Evolutionary conservation across 495 filamentous ascomycete species (phyloP).

Genomic region (Clohesyomyces aquaticus): DNA sequence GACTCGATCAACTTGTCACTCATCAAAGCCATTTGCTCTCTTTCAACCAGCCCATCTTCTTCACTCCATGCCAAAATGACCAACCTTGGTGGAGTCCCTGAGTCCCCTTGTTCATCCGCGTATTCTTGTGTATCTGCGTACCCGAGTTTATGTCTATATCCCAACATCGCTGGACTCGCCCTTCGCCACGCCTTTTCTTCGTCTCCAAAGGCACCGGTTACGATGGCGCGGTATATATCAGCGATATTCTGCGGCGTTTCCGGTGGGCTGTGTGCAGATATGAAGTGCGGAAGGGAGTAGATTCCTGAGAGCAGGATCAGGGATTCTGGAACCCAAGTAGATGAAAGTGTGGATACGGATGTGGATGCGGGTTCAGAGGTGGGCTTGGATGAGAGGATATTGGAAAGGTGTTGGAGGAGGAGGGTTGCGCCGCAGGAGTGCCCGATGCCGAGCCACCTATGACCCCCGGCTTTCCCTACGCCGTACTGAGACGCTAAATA

Average conservation of each 20-base stretch:
- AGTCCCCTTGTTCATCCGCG: constrained; percentile 50
- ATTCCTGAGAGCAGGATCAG: constrained; percentile 68
- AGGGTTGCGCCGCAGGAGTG: constrained; percentile 42
- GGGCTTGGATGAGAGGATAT: background rate
- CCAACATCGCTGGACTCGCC: constrained; percentile 51
- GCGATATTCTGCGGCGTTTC: constrained; percentile 19
- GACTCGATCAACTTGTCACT: constrained; percentile 45
- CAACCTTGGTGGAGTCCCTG: constrained; percentile 49
- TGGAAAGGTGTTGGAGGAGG: constrained; percentile 22
- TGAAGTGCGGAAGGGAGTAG: constrained; percentile 64
- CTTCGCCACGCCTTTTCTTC: constrained; percentile 57
- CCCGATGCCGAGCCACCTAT: constrained; percentile 33
- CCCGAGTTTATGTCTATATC: too few species aligned
- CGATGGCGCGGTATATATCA: constrained; percentile 62
- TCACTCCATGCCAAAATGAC: constrained; percentile 63
- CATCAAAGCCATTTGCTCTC: constrained; percentile 58
- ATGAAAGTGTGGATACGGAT: too few species aligned
- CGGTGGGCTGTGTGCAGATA: constrained; percentile 50
- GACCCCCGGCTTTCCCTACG: background rate
- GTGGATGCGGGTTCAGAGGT: background rate
- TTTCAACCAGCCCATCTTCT: constrained; percentile 65
- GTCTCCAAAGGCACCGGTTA: constrained; percentile 65
- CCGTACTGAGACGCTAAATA: too few species aligned
- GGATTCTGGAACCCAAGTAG: constrained; percentile 42
- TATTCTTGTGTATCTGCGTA: constrained; percentile 11